A percentile compares a stretch with the other conserved stretches of the same genome.
Conservation (phyloP, 2,329 filamentous ascomycete genomes). For the Colletotrichum aenigma region DNA sequence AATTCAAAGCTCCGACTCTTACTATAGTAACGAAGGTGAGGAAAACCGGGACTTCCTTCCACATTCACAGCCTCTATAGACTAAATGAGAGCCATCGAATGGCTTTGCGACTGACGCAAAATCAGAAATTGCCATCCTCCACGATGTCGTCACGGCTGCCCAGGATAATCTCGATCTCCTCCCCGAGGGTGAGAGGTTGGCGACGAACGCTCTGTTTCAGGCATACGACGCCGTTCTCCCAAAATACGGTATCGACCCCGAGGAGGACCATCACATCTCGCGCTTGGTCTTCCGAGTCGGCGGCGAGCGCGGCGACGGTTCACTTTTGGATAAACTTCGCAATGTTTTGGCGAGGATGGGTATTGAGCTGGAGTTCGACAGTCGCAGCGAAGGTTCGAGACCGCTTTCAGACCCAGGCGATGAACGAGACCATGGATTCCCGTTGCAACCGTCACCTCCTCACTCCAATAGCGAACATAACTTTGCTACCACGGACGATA, state of each 20-base stretch:
- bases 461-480: not conserved
- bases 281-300: constrained; percentile 82
- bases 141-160: constrained; percentile 76
- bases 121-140: constrained; percentile 78
- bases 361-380: constrained; percentile 70
- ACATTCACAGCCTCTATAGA: not conserved
- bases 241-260: constrained; percentile 70
- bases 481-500: not conserved
- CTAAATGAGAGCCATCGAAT: not conserved
- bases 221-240: constrained; percentile 82
- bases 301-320: constrained; percentile 60
- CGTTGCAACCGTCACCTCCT: not conserved
- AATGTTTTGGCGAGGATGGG: constrained; percentile 70
- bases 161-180: constrained; percentile 65
- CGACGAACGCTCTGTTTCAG: constrained; percentile 78
- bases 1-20: constrained; percentile 37
- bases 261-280: constrained; percentile 76
- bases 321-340: constrained; percentile 73
- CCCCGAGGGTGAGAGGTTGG: constrained; percentile 66
- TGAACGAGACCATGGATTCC: not conserved
- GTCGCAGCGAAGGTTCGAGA: constrained; percentile 13
- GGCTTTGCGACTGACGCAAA: not conserved
- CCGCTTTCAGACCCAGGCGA: not conserved
- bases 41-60: not conserved
- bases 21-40: constrained; percentile 67